phyloP scores from a whole-genome alignment of 345 rosid species.

The Conringia planisiliqua region DNA sequence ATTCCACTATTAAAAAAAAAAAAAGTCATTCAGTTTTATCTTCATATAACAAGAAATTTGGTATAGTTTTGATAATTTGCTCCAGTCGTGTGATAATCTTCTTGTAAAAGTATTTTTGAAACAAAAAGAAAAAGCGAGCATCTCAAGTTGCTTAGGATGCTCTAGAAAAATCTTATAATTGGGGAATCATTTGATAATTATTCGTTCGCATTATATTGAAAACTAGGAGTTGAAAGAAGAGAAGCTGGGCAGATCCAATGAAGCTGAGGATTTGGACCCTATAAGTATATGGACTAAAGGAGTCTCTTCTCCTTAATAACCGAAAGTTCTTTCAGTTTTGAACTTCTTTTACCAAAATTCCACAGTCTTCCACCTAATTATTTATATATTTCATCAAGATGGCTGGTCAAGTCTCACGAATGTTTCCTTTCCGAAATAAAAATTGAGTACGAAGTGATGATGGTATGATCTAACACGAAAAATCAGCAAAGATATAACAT shows the following conservation, averaged over 20 bases:
- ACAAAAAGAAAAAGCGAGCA: background rate
- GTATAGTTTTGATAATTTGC: no score
- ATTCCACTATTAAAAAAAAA: background rate
- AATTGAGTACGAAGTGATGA: background rate
- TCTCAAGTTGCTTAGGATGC: conserved; percentile 25
- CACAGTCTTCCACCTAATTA: conserved; percentile 13
- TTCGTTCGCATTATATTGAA: conserved; percentile 27
- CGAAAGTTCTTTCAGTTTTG: conserved; percentile 3
- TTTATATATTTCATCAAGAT: conserved; percentile 14
- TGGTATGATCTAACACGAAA: background rate
- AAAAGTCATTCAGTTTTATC: background rate
- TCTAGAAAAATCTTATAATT: background rate
- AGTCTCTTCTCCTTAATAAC: conserved; percentile 22
- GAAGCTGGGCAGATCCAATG: conserved; percentile 22
- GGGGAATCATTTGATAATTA: conserved; percentile 20
- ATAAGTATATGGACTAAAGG: background rate
- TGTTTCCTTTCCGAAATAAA: background rate
- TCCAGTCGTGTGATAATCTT: background rate
- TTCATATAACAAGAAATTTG: no score
- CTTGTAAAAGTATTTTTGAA: background rate
- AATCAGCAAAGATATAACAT: background rate
- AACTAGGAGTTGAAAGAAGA: conserved; percentile 9
- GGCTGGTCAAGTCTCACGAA: conserved; percentile 21
- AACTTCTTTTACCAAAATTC: background rate
- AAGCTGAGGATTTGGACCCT: conserved; percentile 25